Evolutionary conservation across 1,284 basidiomycete species (phyloP).

Genomic region (Exobasidium cylindrosporum): DNA sequence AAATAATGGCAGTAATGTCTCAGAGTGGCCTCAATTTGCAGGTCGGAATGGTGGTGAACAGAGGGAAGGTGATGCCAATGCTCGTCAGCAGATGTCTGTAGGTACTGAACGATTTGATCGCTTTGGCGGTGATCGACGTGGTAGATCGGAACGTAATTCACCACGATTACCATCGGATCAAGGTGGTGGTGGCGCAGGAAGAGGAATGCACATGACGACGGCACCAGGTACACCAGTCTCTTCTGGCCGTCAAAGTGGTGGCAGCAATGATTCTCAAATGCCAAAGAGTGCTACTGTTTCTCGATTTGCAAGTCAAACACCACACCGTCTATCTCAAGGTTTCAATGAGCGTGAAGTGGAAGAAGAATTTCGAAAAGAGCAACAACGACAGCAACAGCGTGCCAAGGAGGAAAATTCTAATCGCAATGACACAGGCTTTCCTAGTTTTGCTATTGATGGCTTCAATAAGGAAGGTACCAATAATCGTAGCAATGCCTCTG

Average conservation of each 20-base stretch:
- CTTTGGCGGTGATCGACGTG: slow-evolving; percentile 11
- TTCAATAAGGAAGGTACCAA: slow-evolving; percentile 17
- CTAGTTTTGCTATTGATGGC: slow-evolving; percentile 31
- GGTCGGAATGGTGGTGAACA: slow-evolving; percentile 57
- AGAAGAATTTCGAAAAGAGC: background rate
- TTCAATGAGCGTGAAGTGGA: slow-evolving; percentile 6
- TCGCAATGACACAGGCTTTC: slow-evolving; percentile 17
- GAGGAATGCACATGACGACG: background rate
- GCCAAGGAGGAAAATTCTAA: background rate
- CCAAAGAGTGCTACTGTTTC: slow-evolving; percentile 3
- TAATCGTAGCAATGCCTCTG: background rate
- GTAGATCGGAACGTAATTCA: slow-evolving; percentile 21
- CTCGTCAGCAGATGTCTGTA: background rate
- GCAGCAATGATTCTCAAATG: slow-evolving; percentile 7
- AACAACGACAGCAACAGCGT: background rate
- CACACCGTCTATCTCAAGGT: background rate
- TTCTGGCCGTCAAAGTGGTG: background rate
- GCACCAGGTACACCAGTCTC: slow-evolving; percentile 14
- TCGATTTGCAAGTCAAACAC: background rate
- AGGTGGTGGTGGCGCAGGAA: background rate
- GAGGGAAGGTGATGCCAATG: background rate
- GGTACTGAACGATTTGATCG: slow-evolving; percentile 10
- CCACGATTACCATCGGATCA: slow-evolving; percentile 14
- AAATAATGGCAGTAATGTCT: slow-evolving; percentile 67
- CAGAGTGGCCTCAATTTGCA: slow-evolving; percentile 89